Percentiles rank a stretch among this genome's conserved stretches.
Conservation (phyloP, 2,329 filamentous ascomycete genomes). For the Biscogniauxia sp. region DNA sequence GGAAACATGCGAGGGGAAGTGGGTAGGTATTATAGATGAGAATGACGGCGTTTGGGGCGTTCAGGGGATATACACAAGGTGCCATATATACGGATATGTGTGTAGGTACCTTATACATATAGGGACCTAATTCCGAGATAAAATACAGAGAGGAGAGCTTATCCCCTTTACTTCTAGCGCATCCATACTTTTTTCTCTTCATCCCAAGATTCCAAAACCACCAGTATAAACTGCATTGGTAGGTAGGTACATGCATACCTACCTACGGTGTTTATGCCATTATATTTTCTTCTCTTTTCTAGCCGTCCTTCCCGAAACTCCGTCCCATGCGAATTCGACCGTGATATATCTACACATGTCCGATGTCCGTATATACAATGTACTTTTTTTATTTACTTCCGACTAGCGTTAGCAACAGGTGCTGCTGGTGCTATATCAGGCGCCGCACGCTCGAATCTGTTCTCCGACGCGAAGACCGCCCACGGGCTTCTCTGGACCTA, state of each 20-base stretch:
- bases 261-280: slow-evolving; percentile 8
- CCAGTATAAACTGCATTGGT: slow-evolving; percentile 16
- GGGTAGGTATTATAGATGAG: too few species aligned
- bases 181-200: too few species aligned
- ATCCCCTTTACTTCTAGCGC: neutral
- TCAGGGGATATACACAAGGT: too few species aligned
- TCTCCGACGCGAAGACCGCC: slow-evolving; percentile 32
- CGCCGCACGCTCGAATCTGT: slow-evolving; percentile 23
- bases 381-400: slow-evolving; percentile 9
- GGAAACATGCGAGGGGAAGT: too few species aligned
- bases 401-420: neutral
- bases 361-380: too few species aligned
- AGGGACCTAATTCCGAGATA: too few species aligned
- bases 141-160: too few species aligned
- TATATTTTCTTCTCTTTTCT: slow-evolving; percentile 15
- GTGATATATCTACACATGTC: slow-evolving; percentile 18
- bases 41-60: slow-evolving; percentile 3
- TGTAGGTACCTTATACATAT: too few species aligned
- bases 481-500: slow-evolving; percentile 42
- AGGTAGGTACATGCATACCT: too few species aligned
- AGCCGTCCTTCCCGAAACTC: slow-evolving; percentile 30
- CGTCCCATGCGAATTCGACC: slow-evolving; percentile 24
- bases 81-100: too few species aligned
- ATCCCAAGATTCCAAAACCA: slow-evolving; percentile 17
- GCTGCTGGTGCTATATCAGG: slow-evolving; percentile 14